These are phyloP conservation scores for Penicillium sclerotiorum DNA, from an alignment of 2,329 filamentous ascomycete genomes.

Conservation along the genomic window DNA sequence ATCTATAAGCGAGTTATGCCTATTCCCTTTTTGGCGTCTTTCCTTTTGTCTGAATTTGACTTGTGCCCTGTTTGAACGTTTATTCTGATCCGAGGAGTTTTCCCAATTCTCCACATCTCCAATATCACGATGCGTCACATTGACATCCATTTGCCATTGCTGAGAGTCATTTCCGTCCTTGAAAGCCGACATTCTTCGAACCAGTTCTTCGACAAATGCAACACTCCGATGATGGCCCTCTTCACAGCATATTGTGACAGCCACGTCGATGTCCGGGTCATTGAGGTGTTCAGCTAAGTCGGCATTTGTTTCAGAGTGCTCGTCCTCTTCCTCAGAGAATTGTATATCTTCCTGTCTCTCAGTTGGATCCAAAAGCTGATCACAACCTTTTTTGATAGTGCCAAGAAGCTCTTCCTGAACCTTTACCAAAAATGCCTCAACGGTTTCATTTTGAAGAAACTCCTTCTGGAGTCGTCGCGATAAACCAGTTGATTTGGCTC, in stretches of 20 bases:
- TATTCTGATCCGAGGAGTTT: not conserved
- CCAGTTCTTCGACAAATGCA: not conserved
- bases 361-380: not conserved
- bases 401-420: not conserved
- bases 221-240: conserved; percentile 12
- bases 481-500: conserved; percentile 8
- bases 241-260: conserved; percentile 15
- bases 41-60: not conserved
- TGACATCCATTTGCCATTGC: not conserved
- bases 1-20: no score
- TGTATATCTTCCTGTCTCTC: not conserved
- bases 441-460: conserved; percentile 8
- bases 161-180: not conserved
- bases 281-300: not conserved
- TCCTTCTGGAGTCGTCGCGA: conserved; percentile 10
- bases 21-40: not conserved
- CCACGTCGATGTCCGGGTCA: not conserved
- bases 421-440: conserved; percentile 3
- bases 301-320: not conserved
- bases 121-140: not conserved
- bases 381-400: not conserved
- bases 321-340: not conserved
- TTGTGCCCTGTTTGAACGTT: not conserved
- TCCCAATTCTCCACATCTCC: not conserved
- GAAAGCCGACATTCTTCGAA: not conserved